A percentile compares a stretch with the other conserved stretches of the same genome.
Evolutionary conservation across 139 green algal genomes (phyloP).

Genomic region (Diplosphaera chodatii): DNA sequence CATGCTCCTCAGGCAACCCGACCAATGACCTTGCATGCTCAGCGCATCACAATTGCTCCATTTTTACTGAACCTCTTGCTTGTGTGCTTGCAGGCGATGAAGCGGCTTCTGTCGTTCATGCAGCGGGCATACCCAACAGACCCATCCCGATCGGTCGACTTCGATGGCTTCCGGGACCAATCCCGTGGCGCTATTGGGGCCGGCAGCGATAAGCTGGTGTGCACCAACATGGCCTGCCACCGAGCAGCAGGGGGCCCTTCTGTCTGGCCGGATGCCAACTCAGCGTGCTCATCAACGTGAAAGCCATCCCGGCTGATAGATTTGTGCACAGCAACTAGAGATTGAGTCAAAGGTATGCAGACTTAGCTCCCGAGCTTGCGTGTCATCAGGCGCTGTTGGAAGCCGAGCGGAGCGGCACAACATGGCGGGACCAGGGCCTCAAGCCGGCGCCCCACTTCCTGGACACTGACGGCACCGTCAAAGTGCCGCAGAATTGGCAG

Average conservation of each 20-base stretch:
- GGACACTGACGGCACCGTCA: constrained; percentile 50
- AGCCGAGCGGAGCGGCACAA: constrained; percentile 46
- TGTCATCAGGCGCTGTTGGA: constrained; percentile 66
- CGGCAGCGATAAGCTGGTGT: constrained; percentile 46
- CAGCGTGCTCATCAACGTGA: too few species aligned
- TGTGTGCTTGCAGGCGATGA: constrained; percentile 73
- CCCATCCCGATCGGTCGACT: constrained; percentile 76
- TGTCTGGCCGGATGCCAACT: too few species aligned
- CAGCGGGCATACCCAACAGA: constrained; percentile 82
- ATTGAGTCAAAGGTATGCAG: too few species aligned
- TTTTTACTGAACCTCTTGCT: too few species aligned
- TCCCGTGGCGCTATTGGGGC: constrained; percentile 45
- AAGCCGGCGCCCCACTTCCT: constrained; percentile 47
- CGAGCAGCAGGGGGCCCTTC: too few species aligned
- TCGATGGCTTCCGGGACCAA: constrained; percentile 53
- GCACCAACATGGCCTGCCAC: too few species aligned
- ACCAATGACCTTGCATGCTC: too few species aligned
- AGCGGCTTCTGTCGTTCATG: constrained; percentile 80
- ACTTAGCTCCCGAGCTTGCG: too few species aligned
- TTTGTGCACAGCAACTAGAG: too few species aligned
- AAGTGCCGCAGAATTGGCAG: constrained; percentile 35
- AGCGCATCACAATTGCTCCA: too few species aligned
- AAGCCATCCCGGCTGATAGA: too few species aligned
- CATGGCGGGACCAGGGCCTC: constrained; percentile 41
- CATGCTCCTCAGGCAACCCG: too few species aligned